phyloP scores from a whole-genome alignment of 2,329 filamentous ascomycete species.

The Arthroderma uncinatum region DNA sequence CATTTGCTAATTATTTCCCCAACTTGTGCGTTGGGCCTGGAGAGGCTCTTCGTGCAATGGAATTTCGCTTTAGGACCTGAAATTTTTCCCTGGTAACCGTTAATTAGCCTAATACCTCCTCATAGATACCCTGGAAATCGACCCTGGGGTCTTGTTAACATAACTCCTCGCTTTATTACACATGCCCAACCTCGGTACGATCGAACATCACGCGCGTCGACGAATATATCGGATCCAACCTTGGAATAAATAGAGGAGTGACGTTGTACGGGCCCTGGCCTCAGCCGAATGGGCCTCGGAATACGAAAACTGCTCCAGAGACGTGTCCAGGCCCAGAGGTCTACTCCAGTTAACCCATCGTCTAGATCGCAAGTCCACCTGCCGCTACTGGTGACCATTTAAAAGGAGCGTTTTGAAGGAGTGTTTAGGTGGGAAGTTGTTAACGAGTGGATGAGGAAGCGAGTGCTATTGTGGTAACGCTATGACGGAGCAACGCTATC shows the following conservation, averaged over 20 bases:
- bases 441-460: not conserved
- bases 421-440: not conserved
- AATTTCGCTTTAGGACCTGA: slow-evolving; percentile 1
- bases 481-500: not conserved
- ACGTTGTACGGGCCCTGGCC: not conserved
- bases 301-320: not conserved
- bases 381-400: not conserved
- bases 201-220: not conserved
- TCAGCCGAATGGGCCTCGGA: not conserved
- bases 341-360: not conserved
- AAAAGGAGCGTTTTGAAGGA: not conserved
- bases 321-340: not conserved
- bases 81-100: not conserved
- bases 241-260: not conserved
- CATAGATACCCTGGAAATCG: too few relatives aligned
- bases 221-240: not conserved
- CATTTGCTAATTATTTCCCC: not conserved
- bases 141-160: too few relatives aligned
- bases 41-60: not conserved
- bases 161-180: not conserved
- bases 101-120: not conserved
- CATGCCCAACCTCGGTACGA: not conserved
- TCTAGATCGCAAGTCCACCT: not conserved
- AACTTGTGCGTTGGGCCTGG: not conserved
- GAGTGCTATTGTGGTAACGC: not conserved